These are phyloP conservation scores for Podosphaera aphanis DNA, from an alignment of 2,329 filamentous ascomycete species.

Conservation along the genomic window DNA sequence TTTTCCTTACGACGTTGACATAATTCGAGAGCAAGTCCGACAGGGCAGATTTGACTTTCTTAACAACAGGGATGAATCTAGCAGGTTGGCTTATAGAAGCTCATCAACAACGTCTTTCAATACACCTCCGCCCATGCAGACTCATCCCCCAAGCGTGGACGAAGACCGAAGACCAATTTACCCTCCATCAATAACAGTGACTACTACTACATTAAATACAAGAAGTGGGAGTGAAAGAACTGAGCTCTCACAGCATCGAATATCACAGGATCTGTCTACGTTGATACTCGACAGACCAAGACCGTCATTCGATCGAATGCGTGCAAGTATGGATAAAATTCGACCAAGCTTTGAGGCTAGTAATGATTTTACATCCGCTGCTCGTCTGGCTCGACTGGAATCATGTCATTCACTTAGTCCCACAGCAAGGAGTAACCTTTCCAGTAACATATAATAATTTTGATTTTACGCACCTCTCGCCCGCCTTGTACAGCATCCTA, in stretches of 20 bases:
- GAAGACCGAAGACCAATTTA: conserved; percentile 87
- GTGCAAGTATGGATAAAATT: conserved; percentile 2
- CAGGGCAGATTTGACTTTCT: conserved; percentile 64
- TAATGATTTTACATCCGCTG: conserved; percentile 78
- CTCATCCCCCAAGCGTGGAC: conserved; percentile 41
- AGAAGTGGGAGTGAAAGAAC: conserved; percentile 80
- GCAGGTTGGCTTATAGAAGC: conserved; percentile 20
- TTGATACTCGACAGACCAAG: conserved; percentile 34
- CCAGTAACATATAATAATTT: conserved; percentile 5
- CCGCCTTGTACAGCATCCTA: conserved; percentile 14
- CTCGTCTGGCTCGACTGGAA: conserved; percentile 64
- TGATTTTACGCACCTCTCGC: too few species aligned
- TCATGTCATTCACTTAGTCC: conserved; percentile 28
- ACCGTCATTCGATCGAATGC: conserved; percentile 71
- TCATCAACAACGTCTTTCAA: conserved; percentile 32
- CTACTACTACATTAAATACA: conserved; percentile 52
- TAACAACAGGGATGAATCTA: conserved; percentile 13
- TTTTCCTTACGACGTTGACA: conserved; percentile 79
- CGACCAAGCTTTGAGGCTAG: conserved; percentile 44
- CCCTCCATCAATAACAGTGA: conserved; percentile 63
- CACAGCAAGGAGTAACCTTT: conserved; percentile 8
- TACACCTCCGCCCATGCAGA: conserved; percentile 24
- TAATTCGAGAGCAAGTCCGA: conserved; percentile 76
- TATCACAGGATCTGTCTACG: conserved; percentile 11
- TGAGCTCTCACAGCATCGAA: conserved; percentile 45